phyloP scores from a whole-genome alignment of 352 stramenopile species.

The Phytophthora niederhauseri region DNA sequence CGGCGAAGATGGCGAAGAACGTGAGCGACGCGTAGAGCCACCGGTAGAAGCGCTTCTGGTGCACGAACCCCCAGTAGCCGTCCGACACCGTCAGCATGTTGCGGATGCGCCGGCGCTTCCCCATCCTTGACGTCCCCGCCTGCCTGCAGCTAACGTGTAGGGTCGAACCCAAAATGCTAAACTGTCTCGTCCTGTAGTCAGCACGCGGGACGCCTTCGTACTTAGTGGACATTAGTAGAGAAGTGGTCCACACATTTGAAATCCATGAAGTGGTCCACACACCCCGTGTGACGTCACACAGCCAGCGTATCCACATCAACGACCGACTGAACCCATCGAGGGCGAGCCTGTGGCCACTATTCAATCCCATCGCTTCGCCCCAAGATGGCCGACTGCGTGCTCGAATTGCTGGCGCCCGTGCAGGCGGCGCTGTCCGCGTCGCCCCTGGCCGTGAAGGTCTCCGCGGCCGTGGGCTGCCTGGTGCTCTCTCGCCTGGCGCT shows the following conservation, averaged over 20 bases:
- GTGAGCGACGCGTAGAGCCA: conserved; percentile 76
- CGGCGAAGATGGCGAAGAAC: conserved; percentile 79
- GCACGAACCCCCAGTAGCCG: conserved; percentile 79
- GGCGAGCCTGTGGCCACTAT: conserved; percentile 23
- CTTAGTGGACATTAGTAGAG: too few relatives aligned
- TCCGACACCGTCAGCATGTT: conserved; percentile 79
- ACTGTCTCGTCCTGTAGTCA: not conserved
- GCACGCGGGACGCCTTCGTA: not conserved
- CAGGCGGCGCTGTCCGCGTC: conserved; percentile 39
- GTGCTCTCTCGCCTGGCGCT: conserved; percentile 61
- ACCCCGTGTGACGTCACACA: conserved; percentile 21
- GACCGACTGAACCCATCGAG: too few relatives aligned
- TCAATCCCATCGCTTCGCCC: not conserved
- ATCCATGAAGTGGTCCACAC: not conserved
- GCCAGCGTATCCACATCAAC: conserved; percentile 1
- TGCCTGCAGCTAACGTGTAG: not conserved
- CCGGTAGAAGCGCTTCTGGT: conserved; percentile 77
- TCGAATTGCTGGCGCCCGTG: conserved; percentile 35
- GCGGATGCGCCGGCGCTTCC: conserved; percentile 61
- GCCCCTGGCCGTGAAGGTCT: conserved; percentile 51
- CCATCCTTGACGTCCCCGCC: conserved; percentile 37
- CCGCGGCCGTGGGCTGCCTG: conserved; percentile 50
- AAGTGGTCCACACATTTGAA: not conserved
- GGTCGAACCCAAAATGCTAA: not conserved
- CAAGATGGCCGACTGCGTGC: conserved; percentile 33